A percentile compares a stretch with the other conserved stretches of the same genome.
These are phyloP conservation scores for Fusarium domesticum DNA, from an alignment of 2,329 filamentous ascomycete genomes.

Conservation along the genomic window DNA sequence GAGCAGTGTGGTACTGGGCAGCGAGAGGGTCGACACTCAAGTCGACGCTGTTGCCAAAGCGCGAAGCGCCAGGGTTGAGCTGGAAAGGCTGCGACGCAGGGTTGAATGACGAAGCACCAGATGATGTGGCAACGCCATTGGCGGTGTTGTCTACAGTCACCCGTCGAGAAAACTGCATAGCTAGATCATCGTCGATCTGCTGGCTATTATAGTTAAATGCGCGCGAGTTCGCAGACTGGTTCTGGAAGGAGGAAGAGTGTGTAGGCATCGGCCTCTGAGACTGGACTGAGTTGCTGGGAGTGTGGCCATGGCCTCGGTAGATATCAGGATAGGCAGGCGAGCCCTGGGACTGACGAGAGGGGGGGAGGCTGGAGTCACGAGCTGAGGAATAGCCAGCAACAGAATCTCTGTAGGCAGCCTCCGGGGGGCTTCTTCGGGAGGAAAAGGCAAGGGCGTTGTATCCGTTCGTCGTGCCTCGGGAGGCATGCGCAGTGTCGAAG, in stretches of 20 bases:
- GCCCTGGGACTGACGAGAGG: slow-evolving; percentile 53
- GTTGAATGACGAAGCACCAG: slow-evolving; percentile 25
- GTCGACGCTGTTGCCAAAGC: slow-evolving; percentile 32
- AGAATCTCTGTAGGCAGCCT: slow-evolving; percentile 42
- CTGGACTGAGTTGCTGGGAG: slow-evolving; percentile 44
- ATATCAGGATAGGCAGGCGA: slow-evolving; percentile 38
- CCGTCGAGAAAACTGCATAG: slow-evolving; percentile 33
- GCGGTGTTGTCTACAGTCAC: slow-evolving; percentile 35
- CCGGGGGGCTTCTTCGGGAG: slow-evolving; percentile 33
- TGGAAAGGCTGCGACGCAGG: slow-evolving; percentile 41
- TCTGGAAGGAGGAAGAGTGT: slow-evolving; percentile 46
- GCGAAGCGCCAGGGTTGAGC: slow-evolving; percentile 40
- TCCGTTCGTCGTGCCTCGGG: slow-evolving; percentile 25
- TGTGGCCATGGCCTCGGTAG: slow-evolving; percentile 36
- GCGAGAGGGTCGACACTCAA: slow-evolving; percentile 32
- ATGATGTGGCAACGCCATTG: slow-evolving; percentile 9
- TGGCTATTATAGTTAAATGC: slow-evolving; percentile 38
- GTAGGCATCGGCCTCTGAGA: slow-evolving; percentile 45
- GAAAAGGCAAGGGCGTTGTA: slow-evolving; percentile 26
- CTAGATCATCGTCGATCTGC: slow-evolving; percentile 39
- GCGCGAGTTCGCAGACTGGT: slow-evolving; percentile 40
- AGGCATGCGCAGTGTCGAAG: slow-evolving; percentile 44
- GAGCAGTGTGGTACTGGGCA: slow-evolving; percentile 28
- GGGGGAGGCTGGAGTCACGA: slow-evolving; percentile 54
- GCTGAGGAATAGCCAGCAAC: slow-evolving; percentile 37